These are phyloP conservation scores for Thymus mandschuricus DNA, from an alignment of 257 asterid genomes.

Conservation along the genomic window DNA sequence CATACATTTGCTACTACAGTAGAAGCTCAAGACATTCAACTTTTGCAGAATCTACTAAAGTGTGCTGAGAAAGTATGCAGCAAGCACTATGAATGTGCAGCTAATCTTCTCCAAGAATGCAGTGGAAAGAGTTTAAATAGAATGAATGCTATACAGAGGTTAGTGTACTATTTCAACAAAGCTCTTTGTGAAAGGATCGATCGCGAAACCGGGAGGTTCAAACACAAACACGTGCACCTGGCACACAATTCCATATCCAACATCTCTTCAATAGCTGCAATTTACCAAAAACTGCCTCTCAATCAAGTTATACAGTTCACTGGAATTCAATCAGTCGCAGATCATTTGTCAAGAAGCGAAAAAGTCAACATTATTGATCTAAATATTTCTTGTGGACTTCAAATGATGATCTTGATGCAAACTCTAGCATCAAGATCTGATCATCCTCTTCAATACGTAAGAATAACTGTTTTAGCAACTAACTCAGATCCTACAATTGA, in stretches of 20 bases:
- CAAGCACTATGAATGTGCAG: conserved; percentile 39
- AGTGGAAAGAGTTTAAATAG: conserved; percentile 26
- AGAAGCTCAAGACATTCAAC: conserved; percentile 39
- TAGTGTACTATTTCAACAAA: conserved; percentile 46
- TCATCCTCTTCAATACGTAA: conserved; percentile 43
- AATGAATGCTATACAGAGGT: conserved; percentile 36
- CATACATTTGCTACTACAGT: conserved; percentile 36
- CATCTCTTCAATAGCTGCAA: conserved; percentile 29
- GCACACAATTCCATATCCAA: not conserved
- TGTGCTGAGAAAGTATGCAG: conserved; percentile 50
- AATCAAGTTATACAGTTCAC: conserved; percentile 44
- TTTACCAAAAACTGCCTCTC: conserved; percentile 40
- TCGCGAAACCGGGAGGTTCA: conserved; percentile 37
- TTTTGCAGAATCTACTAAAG: conserved; percentile 48
- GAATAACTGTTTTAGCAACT: conserved; percentile 49
- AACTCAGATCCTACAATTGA: conserved; percentile 35
- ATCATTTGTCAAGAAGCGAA: conserved; percentile 39
- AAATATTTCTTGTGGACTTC: conserved; percentile 47
- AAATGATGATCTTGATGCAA: conserved; percentile 49
- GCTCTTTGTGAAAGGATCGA: conserved; percentile 55
- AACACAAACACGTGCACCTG: not conserved
- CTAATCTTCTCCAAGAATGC: conserved; percentile 37
- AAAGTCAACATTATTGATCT: conserved; percentile 59
- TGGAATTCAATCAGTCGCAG: conserved; percentile 45
- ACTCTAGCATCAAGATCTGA: conserved; percentile 42